Percentiles rank a stretch among this genome's conserved stretches.
Evolutionary conservation across 305 asterid species (phyloP).

Genomic region (Salvia sclarea): DNA sequence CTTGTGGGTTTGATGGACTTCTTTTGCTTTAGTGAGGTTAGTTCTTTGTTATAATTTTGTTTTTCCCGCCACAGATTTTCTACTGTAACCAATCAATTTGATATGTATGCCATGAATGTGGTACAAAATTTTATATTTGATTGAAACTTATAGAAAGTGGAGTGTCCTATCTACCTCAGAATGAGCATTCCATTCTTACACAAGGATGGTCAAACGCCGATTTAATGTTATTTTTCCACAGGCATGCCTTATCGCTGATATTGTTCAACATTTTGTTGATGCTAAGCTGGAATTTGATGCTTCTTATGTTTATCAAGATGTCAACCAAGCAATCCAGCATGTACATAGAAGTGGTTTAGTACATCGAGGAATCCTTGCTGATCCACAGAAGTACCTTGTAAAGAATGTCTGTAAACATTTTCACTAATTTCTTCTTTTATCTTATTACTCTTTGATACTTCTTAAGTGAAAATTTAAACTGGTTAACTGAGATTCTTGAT

Average conservation of each 20-base stretch:
- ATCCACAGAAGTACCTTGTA: slow-evolving; percentile 80
- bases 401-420: slow-evolving; percentile 67
- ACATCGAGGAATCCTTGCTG: slow-evolving; percentile 80
- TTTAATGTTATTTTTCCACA: slow-evolving; percentile 38
- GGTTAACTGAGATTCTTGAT: slow-evolving; percentile 22
- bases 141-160: slow-evolving; percentile 17
- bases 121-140: not conserved
- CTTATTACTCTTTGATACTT: slow-evolving; percentile 11
- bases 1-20: slow-evolving; percentile 95
- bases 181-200: slow-evolving; percentile 1
- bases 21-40: slow-evolving; percentile 98
- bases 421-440: slow-evolving; percentile 8
- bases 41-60: slow-evolving; percentile 29
- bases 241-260: slow-evolving; percentile 98
- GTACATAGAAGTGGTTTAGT: slow-evolving; percentile 88
- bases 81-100: slow-evolving; percentile 2
- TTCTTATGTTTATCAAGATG: slow-evolving; percentile 88
- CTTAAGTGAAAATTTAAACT: slow-evolving; percentile 13
- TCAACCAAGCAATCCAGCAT: slow-evolving; percentile 86
- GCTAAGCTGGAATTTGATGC: slow-evolving; percentile 95
- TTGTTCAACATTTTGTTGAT: slow-evolving; percentile 94
- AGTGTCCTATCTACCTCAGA: not conserved
- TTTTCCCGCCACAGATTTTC: slow-evolving; percentile 12
- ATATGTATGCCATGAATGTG: not conserved
- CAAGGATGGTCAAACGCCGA: slow-evolving; percentile 20